Percentiles rank a stretch among this genome's conserved stretches.
phyloP scores from a whole-genome alignment of 345 rosid genomes.

The Sonneratia caseolaris region DNA sequence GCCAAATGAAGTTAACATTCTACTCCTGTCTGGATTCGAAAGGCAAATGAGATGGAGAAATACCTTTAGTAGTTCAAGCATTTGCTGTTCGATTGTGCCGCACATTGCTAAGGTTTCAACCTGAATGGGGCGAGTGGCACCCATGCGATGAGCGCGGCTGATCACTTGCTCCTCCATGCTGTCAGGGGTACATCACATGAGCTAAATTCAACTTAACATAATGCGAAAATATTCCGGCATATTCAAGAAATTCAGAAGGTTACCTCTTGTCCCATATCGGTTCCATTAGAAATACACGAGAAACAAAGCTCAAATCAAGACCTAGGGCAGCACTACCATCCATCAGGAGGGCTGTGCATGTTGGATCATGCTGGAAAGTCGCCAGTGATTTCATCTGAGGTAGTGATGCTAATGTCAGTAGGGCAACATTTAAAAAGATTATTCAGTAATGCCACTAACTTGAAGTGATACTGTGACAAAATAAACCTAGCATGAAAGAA shows the following conservation, averaged over 20 bases:
- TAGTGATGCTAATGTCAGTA: conserved; percentile 4
- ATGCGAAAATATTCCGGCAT: neutral
- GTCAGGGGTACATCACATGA: conserved; percentile 2
- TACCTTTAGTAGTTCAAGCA: conserved; percentile 81
- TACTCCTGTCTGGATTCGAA: neutral
- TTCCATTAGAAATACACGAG: conserved; percentile 81
- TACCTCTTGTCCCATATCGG: conserved; percentile 99
- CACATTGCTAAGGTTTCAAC: conserved; percentile 90
- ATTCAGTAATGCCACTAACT: neutral
- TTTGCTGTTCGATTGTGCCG: conserved; percentile 86
- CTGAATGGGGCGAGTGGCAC: conserved; percentile 73
- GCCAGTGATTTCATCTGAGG: conserved; percentile 65
- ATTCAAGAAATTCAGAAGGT: neutral
- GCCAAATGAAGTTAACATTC: neutral
- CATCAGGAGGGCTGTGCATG: conserved; percentile 84
- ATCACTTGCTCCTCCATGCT: conserved; percentile 98
- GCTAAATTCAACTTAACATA: neutral
- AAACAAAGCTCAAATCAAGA: conserved; percentile 94
- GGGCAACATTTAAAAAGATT: neutral
- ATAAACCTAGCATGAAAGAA: neutral
- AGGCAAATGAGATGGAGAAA: neutral
- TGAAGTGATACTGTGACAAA: neutral
- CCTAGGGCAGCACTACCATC: conserved; percentile 96
- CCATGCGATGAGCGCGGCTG: conserved; percentile 92
- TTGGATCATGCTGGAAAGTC: conserved; percentile 52